Evolutionary conservation across 2,329 filamentous ascomycete species (phyloP).

Genomic region (Aspergillus udagawae): DNA sequence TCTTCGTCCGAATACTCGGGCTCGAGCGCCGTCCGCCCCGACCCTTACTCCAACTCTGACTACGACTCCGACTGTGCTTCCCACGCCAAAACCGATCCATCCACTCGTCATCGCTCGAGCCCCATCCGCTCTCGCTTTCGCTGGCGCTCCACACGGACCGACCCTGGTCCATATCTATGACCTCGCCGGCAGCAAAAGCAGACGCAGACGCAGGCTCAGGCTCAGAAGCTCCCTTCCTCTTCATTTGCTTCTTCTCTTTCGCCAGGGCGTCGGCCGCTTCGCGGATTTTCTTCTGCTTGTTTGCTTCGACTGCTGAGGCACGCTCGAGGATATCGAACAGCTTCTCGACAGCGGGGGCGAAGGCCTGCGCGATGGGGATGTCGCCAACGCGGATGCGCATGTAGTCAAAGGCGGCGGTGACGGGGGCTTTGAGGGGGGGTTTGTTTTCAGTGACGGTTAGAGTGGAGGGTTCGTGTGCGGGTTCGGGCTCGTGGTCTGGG

Average conservation of each 20-base stretch:
- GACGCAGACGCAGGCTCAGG: not conserved
- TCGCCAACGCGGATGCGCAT: slow-evolving; percentile 60
- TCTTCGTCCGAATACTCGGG: not conserved
- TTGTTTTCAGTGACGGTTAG: slow-evolving; percentile 1
- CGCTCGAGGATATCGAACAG: slow-evolving; percentile 46
- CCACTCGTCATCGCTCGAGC: slow-evolving; percentile 20
- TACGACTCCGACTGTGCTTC: not conserved
- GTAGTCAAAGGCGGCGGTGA: slow-evolving; percentile 60
- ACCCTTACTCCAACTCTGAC: not conserved
- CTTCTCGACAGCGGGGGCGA: slow-evolving; percentile 53
- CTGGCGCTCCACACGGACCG: slow-evolving; percentile 31
- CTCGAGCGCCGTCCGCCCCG: not conserved
- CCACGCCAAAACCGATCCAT: not conserved
- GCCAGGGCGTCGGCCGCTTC: slow-evolving; percentile 17
- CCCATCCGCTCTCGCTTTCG: slow-evolving; percentile 37
- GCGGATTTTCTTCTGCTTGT: slow-evolving; percentile 14
- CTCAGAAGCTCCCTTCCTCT: slow-evolving; percentile 14
- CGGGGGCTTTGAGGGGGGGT: slow-evolving; percentile 23
- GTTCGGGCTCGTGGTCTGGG: slow-evolving; percentile 25
- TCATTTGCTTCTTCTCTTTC: slow-evolving; percentile 19
- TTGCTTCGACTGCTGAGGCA: slow-evolving; percentile 23
- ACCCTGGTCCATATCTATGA: slow-evolving; percentile 2
- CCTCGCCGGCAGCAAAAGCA: not conserved
- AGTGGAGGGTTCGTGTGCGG: slow-evolving; percentile 13
- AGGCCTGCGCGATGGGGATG: slow-evolving; percentile 54